Percentiles rank a stretch among this genome's conserved stretches.
Conservation (phyloP, 768 basidiomycete species). For the Tylopilus plumbeoviolaceoides region DNA sequence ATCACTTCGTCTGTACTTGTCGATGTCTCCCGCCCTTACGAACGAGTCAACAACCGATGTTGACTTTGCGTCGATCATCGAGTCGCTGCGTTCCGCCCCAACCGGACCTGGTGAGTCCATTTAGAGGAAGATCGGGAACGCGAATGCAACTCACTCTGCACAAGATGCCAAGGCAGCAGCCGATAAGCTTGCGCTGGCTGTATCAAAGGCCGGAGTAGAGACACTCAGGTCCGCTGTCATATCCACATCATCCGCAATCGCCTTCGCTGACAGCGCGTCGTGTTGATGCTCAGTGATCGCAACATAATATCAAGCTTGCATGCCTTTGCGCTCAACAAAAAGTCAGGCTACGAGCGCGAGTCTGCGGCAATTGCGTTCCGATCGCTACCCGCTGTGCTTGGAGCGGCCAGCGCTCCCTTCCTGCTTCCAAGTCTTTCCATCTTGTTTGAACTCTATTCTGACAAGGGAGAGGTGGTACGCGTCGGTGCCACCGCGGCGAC, state of each 20-base stretch:
- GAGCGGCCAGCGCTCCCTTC: conserved; percentile 65
- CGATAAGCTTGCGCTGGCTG: conserved; percentile 71
- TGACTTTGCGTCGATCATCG: conserved; percentile 40
- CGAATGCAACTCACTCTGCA: conserved; percentile 5
- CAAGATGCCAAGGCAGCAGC: conserved; percentile 82
- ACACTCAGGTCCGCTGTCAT: conserved; percentile 49
- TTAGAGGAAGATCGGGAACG: not conserved
- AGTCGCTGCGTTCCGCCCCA: conserved; percentile 53
- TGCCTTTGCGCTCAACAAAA: conserved; percentile 72
- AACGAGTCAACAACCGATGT: conserved; percentile 36
- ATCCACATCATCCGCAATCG: conserved; percentile 1
- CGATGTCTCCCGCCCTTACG: conserved; percentile 56
- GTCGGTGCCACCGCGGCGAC: conserved; percentile 73
- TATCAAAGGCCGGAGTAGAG: conserved; percentile 59
- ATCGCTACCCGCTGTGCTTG: conserved; percentile 66
- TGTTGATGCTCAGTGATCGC: conserved; percentile 44
- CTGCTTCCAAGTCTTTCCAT: conserved; percentile 73
- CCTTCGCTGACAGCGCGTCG: conserved; percentile 15
- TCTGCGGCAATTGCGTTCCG: conserved; percentile 79
- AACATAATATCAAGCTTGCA: conserved; percentile 63
- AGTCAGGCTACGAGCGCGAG: conserved; percentile 86
- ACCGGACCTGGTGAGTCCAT: conserved; percentile 52
- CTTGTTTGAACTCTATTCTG: conserved; percentile 83
- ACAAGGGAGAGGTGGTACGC: conserved; percentile 92
- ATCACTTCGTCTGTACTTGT: conserved; percentile 5